A percentile compares a stretch with the other conserved stretches of the same genome.
phyloP scores from a whole-genome alignment of 1,284 basidiomycete genomes.

The Trichosporon sp. region DNA sequence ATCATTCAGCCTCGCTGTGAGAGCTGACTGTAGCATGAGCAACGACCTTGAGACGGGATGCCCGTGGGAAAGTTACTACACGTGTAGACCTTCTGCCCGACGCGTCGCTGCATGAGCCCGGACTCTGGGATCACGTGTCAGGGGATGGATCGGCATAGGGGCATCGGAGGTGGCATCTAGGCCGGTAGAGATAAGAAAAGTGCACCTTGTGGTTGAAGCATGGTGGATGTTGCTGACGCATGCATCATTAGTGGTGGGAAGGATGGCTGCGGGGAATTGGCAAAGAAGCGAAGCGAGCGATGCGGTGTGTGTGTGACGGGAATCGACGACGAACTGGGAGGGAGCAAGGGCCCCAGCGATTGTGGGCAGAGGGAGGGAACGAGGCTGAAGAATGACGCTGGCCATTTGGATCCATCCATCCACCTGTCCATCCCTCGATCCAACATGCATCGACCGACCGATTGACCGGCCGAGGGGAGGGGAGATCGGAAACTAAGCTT shows the following conservation, averaged over 20 bases:
- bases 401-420: neutral
- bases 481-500: slow-evolving; percentile 1
- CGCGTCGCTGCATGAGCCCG: no score
- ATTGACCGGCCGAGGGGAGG: no score
- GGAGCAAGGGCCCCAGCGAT: neutral
- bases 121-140: neutral
- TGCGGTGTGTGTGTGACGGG: no score
- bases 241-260: neutral
- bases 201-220: neutral
- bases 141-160: no score
- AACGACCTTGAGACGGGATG: no score
- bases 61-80: neutral
- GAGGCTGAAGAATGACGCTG: neutral
- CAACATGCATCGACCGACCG: neutral
- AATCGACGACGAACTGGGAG: no score
- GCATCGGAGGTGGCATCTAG: neutral
- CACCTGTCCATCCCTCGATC: neutral
- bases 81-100: no score
- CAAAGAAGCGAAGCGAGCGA: neutral
- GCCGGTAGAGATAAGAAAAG: neutral
- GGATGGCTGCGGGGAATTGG: neutral
- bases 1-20: no score
- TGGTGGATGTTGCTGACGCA: neutral
- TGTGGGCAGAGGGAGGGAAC: neutral
- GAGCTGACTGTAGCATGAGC: no score